Percentiles rank a stretch among this genome's conserved stretches.
Evolutionary conservation across 169 alveolate species (phyloP).

Genomic region (Perkinsus chesapeaki): DNA sequence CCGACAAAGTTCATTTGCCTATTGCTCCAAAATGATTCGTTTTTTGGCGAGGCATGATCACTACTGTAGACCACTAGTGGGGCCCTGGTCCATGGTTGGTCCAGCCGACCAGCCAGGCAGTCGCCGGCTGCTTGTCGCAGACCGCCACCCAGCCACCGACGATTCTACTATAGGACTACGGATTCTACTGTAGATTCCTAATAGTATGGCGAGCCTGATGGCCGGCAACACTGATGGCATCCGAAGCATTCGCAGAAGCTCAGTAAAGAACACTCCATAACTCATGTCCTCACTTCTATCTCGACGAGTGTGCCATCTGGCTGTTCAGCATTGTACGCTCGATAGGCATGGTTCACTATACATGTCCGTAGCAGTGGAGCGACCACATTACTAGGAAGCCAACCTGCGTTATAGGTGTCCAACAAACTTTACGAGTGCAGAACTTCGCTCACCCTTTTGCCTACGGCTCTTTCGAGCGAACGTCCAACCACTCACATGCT

Average conservation of each 20-base stretch:
- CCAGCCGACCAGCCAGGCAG: no score
- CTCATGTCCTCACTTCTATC: background rate
- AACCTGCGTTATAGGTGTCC: background rate
- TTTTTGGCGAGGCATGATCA: no score
- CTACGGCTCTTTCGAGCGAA: background rate
- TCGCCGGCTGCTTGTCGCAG: no score
- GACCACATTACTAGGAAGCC: background rate
- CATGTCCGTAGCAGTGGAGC: background rate
- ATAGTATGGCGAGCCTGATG: no score
- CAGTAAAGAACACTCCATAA: background rate
- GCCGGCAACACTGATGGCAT: no score
- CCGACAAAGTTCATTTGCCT: background rate
- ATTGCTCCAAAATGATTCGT: background rate
- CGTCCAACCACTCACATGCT: background rate
- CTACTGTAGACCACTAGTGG: no score
- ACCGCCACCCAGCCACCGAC: no score
- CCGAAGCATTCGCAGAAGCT: background rate
- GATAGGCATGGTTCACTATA: background rate
- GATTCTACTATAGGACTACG: no score
- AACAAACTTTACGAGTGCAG: background rate
- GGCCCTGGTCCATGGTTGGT: no score
- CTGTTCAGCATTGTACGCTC: background rate
- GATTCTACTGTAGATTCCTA: no score
- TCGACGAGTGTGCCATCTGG: background rate
- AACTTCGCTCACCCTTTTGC: background rate